A percentile compares a stretch with the other conserved stretches of the same genome.
Conservation (phyloP, 1,139 yeast species). For the Chernovozyma sophiae-reginae region DNA sequence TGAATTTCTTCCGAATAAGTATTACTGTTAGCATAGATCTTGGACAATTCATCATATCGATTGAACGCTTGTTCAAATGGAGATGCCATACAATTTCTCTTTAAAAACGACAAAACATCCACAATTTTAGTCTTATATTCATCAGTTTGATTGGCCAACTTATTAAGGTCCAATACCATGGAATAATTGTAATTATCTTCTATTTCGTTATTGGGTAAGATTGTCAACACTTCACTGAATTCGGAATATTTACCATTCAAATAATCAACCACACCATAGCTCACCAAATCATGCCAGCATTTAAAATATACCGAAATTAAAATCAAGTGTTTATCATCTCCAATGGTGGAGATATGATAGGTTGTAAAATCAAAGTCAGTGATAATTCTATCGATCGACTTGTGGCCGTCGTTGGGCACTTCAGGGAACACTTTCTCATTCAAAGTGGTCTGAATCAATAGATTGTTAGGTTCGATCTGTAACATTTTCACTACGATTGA, state of each 20-base stretch:
- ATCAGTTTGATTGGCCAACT: slow-evolving; percentile 34
- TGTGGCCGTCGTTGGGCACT: slow-evolving; percentile 19
- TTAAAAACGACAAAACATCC: slow-evolving; percentile 65
- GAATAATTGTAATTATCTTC: slow-evolving; percentile 87
- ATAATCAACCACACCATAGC: slow-evolving; percentile 58
- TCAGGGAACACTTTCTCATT: slow-evolving; percentile 33
- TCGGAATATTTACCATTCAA: slow-evolving; percentile 35
- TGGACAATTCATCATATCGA: slow-evolving; percentile 69
- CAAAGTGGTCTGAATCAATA: slow-evolving; percentile 40
- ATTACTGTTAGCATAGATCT: slow-evolving; percentile 43
- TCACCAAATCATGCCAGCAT: slow-evolving; percentile 69
- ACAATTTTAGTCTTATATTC: slow-evolving; percentile 51
- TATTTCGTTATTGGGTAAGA: slow-evolving; percentile 26
- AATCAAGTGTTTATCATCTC: slow-evolving; percentile 58
- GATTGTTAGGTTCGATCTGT: slow-evolving; percentile 43
- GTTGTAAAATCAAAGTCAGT: slow-evolving; percentile 96
- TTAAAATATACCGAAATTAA: slow-evolving; percentile 69
- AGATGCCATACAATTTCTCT: slow-evolving; percentile 86
- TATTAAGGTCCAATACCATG: slow-evolving; percentile 58
- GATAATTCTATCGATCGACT: slow-evolving; percentile 80
- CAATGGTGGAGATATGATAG: slow-evolving; percentile 81
- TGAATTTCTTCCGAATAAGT: slow-evolving; percentile 50
- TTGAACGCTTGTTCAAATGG: slow-evolving; percentile 86
- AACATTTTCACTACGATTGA: too few relatives aligned
- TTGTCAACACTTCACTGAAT: slow-evolving; percentile 26